Conservation (phyloP, 1,139 yeast genomes). For the Spencermartinsiella ligniputridi region DNA sequence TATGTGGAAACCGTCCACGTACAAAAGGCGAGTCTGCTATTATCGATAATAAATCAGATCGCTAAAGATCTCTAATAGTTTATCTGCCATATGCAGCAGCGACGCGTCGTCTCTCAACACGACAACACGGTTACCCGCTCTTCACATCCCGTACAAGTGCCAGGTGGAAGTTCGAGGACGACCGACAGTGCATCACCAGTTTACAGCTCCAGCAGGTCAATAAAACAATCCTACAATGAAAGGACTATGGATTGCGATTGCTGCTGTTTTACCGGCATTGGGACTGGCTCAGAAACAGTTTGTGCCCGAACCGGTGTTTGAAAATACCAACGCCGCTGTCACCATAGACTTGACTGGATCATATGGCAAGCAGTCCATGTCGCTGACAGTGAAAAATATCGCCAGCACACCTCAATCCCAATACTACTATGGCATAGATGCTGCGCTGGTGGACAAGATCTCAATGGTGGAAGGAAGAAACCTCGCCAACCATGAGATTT, state of each 20-base stretch:
- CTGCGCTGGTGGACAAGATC: slow-evolving; percentile 41
- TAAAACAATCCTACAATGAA: neutral
- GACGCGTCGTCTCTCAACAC: too few species aligned
- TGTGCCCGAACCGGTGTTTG: slow-evolving; percentile 21
- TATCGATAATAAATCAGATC: too few species aligned
- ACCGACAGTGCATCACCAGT: slow-evolving; percentile 1
- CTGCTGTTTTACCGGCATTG: slow-evolving; percentile 1
- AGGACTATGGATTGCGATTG: neutral
- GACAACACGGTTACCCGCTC: slow-evolving; percentile 1
- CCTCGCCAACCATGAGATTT: slow-evolving; percentile 14
- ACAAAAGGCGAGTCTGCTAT: too few species aligned
- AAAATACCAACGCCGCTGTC: slow-evolving; percentile 29
- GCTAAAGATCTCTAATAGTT: too few species aligned
- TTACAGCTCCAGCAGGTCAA: neutral
- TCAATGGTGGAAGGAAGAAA: slow-evolving; percentile 41
- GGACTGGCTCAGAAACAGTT: neutral
- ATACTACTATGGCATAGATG: slow-evolving; percentile 53
- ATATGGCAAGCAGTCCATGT: slow-evolving; percentile 60
- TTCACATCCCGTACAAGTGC: slow-evolving; percentile 1
- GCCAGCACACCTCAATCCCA: slow-evolving; percentile 49
- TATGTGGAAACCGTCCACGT: too few species aligned
- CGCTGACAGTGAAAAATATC: slow-evolving; percentile 55
- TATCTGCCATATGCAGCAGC: too few species aligned
- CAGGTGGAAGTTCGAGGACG: slow-evolving; percentile 6
- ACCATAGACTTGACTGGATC: slow-evolving; percentile 60